Percentiles rank a stretch among this genome's conserved stretches.
Evolutionary conservation across 2,329 filamentous ascomycete genomes (phyloP).

Genomic region (Epichloe bromicola): DNA sequence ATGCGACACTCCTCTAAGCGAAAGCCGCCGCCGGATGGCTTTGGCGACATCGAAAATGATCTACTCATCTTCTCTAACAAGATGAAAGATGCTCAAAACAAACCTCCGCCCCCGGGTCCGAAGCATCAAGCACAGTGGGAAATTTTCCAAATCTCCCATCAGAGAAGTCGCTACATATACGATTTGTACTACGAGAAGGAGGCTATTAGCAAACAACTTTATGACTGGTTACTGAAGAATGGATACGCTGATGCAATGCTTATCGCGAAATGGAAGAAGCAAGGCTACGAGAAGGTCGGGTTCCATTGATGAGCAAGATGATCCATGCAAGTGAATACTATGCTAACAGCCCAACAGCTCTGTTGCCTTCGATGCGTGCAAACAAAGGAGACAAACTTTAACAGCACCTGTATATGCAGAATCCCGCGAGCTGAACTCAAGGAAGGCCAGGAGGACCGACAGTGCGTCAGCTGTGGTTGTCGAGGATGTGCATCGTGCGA

Average conservation of each 20-base stretch:
- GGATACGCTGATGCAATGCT: constrained; percentile 87
- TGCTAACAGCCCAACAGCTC: constrained; percentile 37
- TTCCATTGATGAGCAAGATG: constrained; percentile 3
- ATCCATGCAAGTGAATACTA: constrained; percentile 4
- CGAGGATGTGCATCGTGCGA: constrained; percentile 80
- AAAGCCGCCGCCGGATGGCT: constrained; percentile 75
- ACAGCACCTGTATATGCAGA: constrained; percentile 91
- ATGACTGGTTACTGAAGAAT: constrained; percentile 96
- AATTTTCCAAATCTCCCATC: constrained; percentile 93
- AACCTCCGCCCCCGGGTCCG: constrained; percentile 62
- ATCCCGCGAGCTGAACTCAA: constrained; percentile 84
- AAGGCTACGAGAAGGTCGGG: constrained; percentile 88
- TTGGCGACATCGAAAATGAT: constrained; percentile 78
- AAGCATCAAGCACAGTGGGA: constrained; percentile 93
- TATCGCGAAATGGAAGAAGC: constrained; percentile 99
- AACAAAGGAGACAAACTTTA: constrained; percentile 99
- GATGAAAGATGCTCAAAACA: constrained; percentile 92
- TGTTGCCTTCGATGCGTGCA: constrained; percentile 95
- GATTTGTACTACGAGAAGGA: constrained; percentile 97
- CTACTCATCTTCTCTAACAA: constrained; percentile 77
- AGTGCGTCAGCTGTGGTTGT: constrained; percentile 93
- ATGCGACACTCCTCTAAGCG: constrained; percentile 63
- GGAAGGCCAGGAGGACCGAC: constrained; percentile 66
- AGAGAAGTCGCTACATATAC: constrained; percentile 86
- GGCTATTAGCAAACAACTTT: constrained; percentile 81